A percentile compares a stretch with the other conserved stretches of the same genome.
Conservation (phyloP, 345 rosid species). For the Aquilaria sinensis region DNA sequence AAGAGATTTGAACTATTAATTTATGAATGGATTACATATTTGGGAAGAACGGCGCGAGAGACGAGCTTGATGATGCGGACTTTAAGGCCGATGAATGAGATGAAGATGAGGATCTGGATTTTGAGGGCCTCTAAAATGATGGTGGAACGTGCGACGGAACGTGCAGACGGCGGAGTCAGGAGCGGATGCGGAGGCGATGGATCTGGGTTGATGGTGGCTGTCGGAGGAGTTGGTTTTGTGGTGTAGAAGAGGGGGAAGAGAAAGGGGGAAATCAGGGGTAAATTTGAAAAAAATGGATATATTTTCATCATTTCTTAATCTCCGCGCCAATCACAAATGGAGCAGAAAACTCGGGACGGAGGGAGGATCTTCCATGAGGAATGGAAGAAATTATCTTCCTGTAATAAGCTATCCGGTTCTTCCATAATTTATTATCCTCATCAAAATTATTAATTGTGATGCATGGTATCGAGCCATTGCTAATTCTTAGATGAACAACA, state of each 20-base stretch:
- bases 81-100: constrained; percentile 77
- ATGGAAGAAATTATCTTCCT: constrained; percentile 47
- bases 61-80: constrained; percentile 82
- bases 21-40: constrained; percentile 21
- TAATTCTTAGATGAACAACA: constrained; percentile 74
- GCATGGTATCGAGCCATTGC: constrained; percentile 59
- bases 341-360: too few species aligned
- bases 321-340: too few species aligned
- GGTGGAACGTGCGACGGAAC: too few species aligned
- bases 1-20: too few species aligned
- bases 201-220: too few species aligned
- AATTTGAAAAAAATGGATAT: too few species aligned
- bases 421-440: constrained; percentile 81
- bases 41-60: constrained; percentile 83
- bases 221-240: too few species aligned
- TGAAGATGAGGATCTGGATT: constrained; percentile 81
- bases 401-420: constrained; percentile 59
- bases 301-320: too few species aligned
- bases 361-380: constrained; percentile 40
- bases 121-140: constrained; percentile 76
- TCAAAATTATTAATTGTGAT: constrained; percentile 50
- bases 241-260: too few species aligned
- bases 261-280: too few species aligned
- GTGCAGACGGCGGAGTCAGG: too few species aligned
- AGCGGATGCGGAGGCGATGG: too few species aligned